These are phyloP conservation scores for Inosperma sp. DNA, from an alignment of 768 basidiomycete species.

Conservation along the genomic window DNA sequence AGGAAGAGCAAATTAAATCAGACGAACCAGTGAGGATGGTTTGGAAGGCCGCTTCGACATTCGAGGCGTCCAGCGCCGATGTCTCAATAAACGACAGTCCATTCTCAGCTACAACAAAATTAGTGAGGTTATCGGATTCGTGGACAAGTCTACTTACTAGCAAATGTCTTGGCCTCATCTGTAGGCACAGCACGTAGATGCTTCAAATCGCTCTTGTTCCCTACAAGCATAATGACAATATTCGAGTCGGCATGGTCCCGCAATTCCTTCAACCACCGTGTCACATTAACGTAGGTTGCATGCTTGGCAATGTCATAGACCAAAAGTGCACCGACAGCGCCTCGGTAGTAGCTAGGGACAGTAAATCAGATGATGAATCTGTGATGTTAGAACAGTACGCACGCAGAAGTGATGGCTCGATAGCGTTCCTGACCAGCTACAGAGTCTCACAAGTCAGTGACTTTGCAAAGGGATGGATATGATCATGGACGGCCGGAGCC, in stretches of 20 bases:
- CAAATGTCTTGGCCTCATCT: conserved; percentile 92
- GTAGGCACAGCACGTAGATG: conserved; percentile 95
- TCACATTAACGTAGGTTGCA: conserved; percentile 90
- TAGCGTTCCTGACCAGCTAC: conserved; percentile 97
- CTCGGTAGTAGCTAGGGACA: conserved; percentile 82
- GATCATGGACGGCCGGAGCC: background rate
- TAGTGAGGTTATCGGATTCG: background rate
- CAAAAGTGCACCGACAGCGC: conserved; percentile 87
- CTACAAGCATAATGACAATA: conserved; percentile 94
- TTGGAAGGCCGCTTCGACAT: conserved; percentile 97
- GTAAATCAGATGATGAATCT: conserved; percentile 3
- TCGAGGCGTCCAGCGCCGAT: conserved; percentile 98
- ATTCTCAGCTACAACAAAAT: conserved; percentile 64
- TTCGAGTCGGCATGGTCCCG: conserved; percentile 92
- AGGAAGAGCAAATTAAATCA: background rate
- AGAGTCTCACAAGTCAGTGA: conserved; percentile 9
- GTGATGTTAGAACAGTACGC: conserved; percentile 25
- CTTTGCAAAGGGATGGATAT: background rate
- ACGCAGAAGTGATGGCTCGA: conserved; percentile 97
- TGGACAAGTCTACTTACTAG: conserved; percentile 49
- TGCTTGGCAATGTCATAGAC: conserved; percentile 96
- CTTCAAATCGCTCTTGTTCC: conserved; percentile 99
- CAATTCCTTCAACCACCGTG: conserved; percentile 95
- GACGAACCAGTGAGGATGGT: conserved; percentile 83
- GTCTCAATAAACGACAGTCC: conserved; percentile 96